Conservation (phyloP, 2,329 filamentous ascomycete species). For the Xylaria sp. region DNA sequence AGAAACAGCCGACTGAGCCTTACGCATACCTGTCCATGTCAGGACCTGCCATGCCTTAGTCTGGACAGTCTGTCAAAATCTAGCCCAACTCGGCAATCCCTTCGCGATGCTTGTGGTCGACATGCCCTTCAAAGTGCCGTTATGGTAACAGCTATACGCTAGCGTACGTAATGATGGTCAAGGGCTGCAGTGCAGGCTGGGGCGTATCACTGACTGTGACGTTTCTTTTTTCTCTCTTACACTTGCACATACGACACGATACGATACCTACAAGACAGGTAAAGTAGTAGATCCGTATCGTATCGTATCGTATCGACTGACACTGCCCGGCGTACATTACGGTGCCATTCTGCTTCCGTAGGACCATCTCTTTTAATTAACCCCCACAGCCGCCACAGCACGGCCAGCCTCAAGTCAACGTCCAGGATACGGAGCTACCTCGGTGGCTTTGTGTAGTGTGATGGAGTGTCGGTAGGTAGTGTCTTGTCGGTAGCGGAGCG, state of each 20-base stretch:
- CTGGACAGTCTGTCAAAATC: not conserved
- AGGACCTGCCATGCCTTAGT: not conserved
- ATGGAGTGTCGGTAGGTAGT: not conserved
- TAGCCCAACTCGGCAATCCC: constrained; percentile 19
- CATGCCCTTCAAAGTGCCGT: constrained; percentile 12
- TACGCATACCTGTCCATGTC: not conserved
- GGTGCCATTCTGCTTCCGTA: not conserved
- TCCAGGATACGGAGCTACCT: constrained; percentile 18
- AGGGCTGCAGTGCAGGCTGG: no score
- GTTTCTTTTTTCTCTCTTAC: not conserved
- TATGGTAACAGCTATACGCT: not conserved
- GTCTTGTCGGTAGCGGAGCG: not conserved
- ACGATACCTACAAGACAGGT: not conserved
- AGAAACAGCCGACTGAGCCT: not conserved
- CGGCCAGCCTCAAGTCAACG: constrained; percentile 15
- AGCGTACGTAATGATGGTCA: not conserved
- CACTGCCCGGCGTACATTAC: not conserved
- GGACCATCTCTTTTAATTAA: not conserved
- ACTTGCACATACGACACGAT: not conserved
- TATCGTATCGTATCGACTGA: no score
- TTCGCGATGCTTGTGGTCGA: constrained; percentile 16
- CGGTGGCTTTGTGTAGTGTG: constrained; percentile 8
- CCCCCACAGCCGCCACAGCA: constrained; percentile 5
- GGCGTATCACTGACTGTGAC: not conserved
- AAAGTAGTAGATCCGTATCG: not conserved